Evolutionary conservation across 2,329 filamentous ascomycete species (phyloP), one percentile per base, ranked within the genome.

Genomic region (Aureobasidium sp.): DNA sequence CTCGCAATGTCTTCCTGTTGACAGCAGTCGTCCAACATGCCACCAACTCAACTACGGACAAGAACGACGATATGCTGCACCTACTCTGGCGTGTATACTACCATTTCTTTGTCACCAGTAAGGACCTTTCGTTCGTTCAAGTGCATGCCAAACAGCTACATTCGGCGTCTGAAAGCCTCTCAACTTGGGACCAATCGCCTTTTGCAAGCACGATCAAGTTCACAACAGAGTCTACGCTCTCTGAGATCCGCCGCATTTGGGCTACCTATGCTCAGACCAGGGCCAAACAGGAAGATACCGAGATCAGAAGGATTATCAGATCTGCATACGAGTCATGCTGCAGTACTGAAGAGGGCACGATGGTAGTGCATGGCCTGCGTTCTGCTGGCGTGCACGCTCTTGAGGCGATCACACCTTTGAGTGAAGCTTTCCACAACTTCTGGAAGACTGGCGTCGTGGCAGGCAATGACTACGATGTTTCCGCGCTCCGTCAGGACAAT

Each of bases 21-120:
- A 75, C 74, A 0, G 62, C 82, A 2, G 63, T 83, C 34, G 45
- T 77, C 6, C 76, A 78, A n/a, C 60, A 68, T 24, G 54, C 40
- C 4, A 34, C 27, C 27, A 29, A 7, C 27, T 1, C 7, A 29
- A 12, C 27, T 8, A 29, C 27, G 27, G 27, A 38, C 22, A 2
- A 21, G 6, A 17, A 14, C 62, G 6, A 54, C n/a, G n/a, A n/a
- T n/a, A n/a, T n/a, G n/a, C n/a, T n/a, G 65, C 0, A 58, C 57
- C 19, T 45, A 4, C n/a, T n/a, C n/a, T 83, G 79, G 79, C 71
- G 77, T 54, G 65, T 79, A 30, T 84, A 79, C 64, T 81, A 81
- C 62, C 71, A 81, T 57, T 59, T 78, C 3, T 72, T 70, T 32
- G 56, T 84, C 4, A 69, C 73, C 42, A 56, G 66, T 0, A 39